Base-by-base conservation (phyloP, 1,284 basidiomycete genomes). In the Heterobasidion occidentale region DNA sequence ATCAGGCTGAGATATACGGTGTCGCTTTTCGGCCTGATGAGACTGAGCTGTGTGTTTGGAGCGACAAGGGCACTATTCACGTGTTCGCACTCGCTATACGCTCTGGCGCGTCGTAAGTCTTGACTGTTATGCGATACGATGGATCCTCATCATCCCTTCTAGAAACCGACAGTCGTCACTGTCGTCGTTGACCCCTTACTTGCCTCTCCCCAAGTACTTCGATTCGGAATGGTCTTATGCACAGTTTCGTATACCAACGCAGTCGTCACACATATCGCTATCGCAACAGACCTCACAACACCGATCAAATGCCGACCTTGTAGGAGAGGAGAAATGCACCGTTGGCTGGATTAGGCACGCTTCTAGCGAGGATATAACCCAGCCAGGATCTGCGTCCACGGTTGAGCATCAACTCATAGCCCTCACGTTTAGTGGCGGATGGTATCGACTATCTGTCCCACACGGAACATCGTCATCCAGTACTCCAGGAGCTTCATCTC, bases 1-100 rank as follows among this genome's bases (percentile, higher is more conserved):
- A 98, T 69, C 86, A 89, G 61, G 94, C 94, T 17, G 88, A 91
- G 64, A 95, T 98, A 56, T 97, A 94, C 73, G 92, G 92, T 1
- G 85, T 94, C 19, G 83, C 83, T 54, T 89, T 88, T 69, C 77
- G 86, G 59, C 86, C 84, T 8, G 90, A 89, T 64, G 89, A 90
- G 69, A 79, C 77, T 55, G 88, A 92, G 63, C 72, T 95, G 1
- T 91, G 89, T 63, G 90, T 90, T 9, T 93, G 92, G 90, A 96
- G 93, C 68, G 95, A 98, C 71, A 98, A 98, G 73, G 94, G 95
- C 44, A 98, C 95, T 0, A 84, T 98, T 4, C 94, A 98, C 68
- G 77, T 96, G 20, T 94, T 94, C 69, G 84, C 87, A 36, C 79
- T 96, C 57, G 70, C 69, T n/a, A 75, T 78, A 46, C 75, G 77